These are phyloP conservation scores for Myxozyma nipponensis DNA, from an alignment of 805 yeast species.

Conservation along the genomic window DNA sequence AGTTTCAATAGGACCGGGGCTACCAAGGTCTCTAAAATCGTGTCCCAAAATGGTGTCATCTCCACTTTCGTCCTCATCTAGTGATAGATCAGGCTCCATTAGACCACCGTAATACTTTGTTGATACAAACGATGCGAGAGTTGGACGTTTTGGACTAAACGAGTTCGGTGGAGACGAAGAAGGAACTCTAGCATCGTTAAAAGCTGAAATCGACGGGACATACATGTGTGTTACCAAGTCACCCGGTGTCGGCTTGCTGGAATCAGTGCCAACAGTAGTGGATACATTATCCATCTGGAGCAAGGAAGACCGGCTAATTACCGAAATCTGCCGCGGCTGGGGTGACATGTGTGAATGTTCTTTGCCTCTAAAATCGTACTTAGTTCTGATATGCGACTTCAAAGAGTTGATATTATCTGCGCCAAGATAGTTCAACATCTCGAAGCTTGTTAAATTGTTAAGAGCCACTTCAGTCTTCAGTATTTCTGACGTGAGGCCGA, in stretches of 20 bases:
- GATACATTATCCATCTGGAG: not conserved
- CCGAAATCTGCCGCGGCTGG: too few relatives aligned
- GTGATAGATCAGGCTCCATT: not conserved
- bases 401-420: conserved; percentile 53
- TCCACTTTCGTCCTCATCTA: conserved; percentile 1
- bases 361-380: too few relatives aligned
- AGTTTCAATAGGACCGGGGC: not conserved
- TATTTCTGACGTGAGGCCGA: conserved; percentile 79
- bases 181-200: not conserved
- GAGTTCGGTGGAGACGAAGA: not conserved
- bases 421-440: conserved; percentile 61
- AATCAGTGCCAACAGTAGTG: not conserved
- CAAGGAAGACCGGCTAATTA: too few relatives aligned
- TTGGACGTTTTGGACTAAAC: not conserved
- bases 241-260: not conserved
- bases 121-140: not conserved
- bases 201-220: not conserved
- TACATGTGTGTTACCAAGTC: not conserved
- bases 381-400: conserved; percentile 31
- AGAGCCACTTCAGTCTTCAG: conserved; percentile 63
- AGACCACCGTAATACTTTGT: conserved; percentile 2
- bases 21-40: not conserved
- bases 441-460: conserved; percentile 48
- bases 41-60: not conserved
- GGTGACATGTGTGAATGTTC: too few relatives aligned